Base-by-base conservation (phyloP, 306 rosid genomes). In the Begonia masoniana region DNA sequence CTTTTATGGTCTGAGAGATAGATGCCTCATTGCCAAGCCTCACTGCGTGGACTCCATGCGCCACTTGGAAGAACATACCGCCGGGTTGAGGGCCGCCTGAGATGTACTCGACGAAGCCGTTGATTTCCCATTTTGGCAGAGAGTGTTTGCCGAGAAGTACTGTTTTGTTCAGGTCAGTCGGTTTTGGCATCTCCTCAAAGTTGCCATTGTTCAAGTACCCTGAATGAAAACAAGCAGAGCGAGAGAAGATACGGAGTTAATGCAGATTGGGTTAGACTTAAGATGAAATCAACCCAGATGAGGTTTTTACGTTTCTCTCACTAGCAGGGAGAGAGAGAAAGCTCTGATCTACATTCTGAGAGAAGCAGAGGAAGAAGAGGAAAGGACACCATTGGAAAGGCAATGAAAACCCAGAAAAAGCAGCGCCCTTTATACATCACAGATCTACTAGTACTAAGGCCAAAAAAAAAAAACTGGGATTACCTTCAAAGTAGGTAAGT, bases 21-120 rank as follows among this genome's bases (percentile, higher is more conserved):
- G 94, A 72, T 35, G 94, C 96, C 11, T 83, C 87, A 57, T 87
- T 87, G 12, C 94, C 94, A 23, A 87, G 87, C 73, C 96, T 87
- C 26, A 87, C 85, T 47, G 94, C 96, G 72, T 87, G 94, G 16
- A 67, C 51, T 43, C 96, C 94, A 56, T 87, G 94, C 48, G 77
- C 74, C 39, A 87, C 94, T 7, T 72, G 52, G 45, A 83, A 83
- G 82, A 46, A 87, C 85, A 83, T 83, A 17, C 96, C 94, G 7
- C 94, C 91, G 19, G 94, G 81, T 54, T 87, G 96, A 7, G 96
- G 87, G 12, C 96, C 96, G 4, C 85, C 94, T 0, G 89, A 55
- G 52, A 87, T 74, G 77, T 83, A 87, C 77, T 81, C 94, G 12
- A 87, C 94, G 12, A 81, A 54, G 71, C 96, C 96, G 57, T 65